Base-by-base conservation (phyloP, 306 rosid genomes). In the Pyrus communis region DNA sequence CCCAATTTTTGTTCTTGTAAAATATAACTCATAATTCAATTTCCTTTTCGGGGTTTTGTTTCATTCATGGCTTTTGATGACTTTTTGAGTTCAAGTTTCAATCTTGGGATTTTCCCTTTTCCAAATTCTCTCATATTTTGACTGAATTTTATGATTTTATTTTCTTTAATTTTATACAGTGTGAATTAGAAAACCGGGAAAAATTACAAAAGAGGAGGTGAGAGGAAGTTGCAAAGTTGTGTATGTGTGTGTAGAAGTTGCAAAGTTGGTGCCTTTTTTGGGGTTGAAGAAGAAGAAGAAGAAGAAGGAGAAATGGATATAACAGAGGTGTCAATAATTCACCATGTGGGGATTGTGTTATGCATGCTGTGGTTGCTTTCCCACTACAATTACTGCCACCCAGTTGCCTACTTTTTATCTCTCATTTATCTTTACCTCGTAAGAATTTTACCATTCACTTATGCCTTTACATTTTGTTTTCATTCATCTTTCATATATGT, bases 381-480 rank as follows among this genome's bases (percentile, higher is more conserved):
- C 79, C 31, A 80, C 77, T 81, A 73, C 79, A 73, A 89, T 77
- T 87, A 75, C 52, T 90, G 86, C 72, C 82, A 89, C 59, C 66
- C 88, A 31, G 54, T 83, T 27, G 86, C 79, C 30, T 93, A 87
- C 82, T 85, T 90, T 73, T 38, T 78, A 7, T 89, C 92, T 59
- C 68, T 93, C 69, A 81, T 86, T 82, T 93, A 93, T 82, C 87
- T 93, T 74, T 93, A 67, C 80, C 83, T 90, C 89, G 97, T 91
- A 72, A 33, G 79, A 60, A 49, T 75, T 43, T 59, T 22, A 42
- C 52, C 71, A 43, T n/a, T 72, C 74, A 9, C 10, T 21, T 52
- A 54, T 76, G 31, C 77, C 19, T 8, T 27, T 2, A 23, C 12
- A 13, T 40, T 23, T 9, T 13, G 51, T 33, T 43, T 68, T 33